Evolutionary conservation across 768 basidiomycete species (phyloP), one percentile per base, ranked within the genome.

Genomic region (Cubamyces lactineus): DNA sequence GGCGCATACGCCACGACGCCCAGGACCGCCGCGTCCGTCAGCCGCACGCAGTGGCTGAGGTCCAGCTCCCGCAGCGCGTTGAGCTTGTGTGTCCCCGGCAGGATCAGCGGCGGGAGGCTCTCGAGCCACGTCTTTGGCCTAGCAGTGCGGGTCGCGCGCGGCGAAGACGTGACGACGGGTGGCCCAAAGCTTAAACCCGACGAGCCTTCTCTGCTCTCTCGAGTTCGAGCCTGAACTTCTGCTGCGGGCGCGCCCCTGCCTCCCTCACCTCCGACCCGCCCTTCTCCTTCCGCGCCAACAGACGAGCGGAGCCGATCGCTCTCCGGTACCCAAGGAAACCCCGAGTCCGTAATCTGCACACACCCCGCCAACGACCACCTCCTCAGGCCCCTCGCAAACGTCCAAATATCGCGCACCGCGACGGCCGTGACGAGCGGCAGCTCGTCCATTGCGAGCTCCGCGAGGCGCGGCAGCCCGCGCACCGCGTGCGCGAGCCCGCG

Each of bases 21-120:
- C 43, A 83, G 85, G 19, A 98, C 75, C 15, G 87, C 89, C 43
- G 81, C 80, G 74, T 97, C 94, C 39, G 88, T 89, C 59, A 96
- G 62, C 56, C 80, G 74, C 70, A 81, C 70, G 66, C 92, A 92
- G 28, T 83, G 82, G 26, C 88, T 86, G 34, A 98, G 75, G 74
- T 96, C 95, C 51, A 96, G 78, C 51, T 87, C 77, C 9, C 92
- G 86, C 30, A 98, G 79, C 69, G 88, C 86, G 39, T 92, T 87
- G 51, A 91, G 86, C 28, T 78, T 78, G 67, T 87, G 81, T 39
- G 58, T 42, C 12, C 49, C 30, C 7, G 82, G 82, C 38, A 90
- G 76, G 66, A 87, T 77, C 60, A 91, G 78, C 13, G 87, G 85
- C 1, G 86, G 82, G n/a, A 87, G 72, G 54, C 75, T 72, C 58